Percentiles rank a stretch among this genome's conserved stretches.
Evolutionary conservation across 352 stramenopile genomes (phyloP).

Genomic region (Phytophthora europaea): DNA sequence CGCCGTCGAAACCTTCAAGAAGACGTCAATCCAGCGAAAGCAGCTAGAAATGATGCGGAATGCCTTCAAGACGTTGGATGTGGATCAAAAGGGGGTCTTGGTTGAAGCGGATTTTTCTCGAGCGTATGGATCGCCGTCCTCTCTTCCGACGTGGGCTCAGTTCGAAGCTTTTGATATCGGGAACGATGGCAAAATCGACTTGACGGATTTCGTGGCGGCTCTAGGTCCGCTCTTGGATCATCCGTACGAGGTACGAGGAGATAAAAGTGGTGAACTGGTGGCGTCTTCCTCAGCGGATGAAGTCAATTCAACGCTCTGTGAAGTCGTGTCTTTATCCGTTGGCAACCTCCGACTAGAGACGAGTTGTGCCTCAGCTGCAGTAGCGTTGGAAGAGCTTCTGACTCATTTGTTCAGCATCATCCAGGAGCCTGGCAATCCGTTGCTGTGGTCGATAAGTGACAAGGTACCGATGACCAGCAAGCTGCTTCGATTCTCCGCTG

Average conservation of each 20-base stretch:
- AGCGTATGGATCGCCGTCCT: constrained; percentile 14
- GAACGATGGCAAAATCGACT: constrained; percentile 57
- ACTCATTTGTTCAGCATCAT: constrained; percentile 41
- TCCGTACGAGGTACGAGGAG: constrained; percentile 42
- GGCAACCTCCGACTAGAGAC: constrained; percentile 50
- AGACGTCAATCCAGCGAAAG: constrained; percentile 45
- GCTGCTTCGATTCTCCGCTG: constrained; percentile 31
- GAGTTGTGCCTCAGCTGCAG: constrained; percentile 24
- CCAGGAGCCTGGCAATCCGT: constrained; percentile 50
- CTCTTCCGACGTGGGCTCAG: constrained; percentile 39
- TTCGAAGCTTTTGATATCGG: constrained; percentile 71
- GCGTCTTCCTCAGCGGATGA: background rate
- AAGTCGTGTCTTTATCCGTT: constrained; percentile 51
- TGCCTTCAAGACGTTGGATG: constrained; percentile 52
- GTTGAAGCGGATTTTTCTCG: constrained; percentile 40
- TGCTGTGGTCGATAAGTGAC: constrained; percentile 44
- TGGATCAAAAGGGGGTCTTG: constrained; percentile 48
- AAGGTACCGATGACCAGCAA: constrained; percentile 36
- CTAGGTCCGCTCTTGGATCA: constrained; percentile 67
- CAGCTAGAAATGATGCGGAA: constrained; percentile 64
- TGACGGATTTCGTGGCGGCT: constrained; percentile 66
- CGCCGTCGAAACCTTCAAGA: constrained; percentile 60
- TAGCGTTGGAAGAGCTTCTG: constrained; percentile 44
- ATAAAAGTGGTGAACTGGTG: constrained; percentile 7
- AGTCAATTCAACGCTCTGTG: constrained; percentile 43